A percentile compares a stretch with the other conserved stretches of the same genome.
These are phyloP conservation scores for Mycogone perniciosa DNA, from an alignment of 2,329 filamentous ascomycete genomes.

Conservation along the genomic window DNA sequence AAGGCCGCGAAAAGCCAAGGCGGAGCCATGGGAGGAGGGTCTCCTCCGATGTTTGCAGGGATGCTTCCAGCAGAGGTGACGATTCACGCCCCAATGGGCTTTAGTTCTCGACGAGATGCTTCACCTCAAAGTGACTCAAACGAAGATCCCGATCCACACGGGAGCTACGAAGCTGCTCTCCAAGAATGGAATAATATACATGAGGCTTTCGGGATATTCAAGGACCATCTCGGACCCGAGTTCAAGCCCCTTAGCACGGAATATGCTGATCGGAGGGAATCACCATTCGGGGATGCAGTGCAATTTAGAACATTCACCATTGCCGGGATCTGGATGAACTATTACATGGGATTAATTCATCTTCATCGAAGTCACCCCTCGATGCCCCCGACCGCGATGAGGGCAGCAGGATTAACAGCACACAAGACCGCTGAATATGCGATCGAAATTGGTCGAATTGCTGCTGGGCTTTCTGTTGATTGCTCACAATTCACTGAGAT, in stretches of 20 bases:
- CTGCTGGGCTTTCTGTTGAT: slow-evolving; percentile 61
- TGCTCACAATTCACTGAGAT: slow-evolving; percentile 50
- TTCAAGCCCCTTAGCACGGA: slow-evolving; percentile 72
- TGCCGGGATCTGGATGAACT: slow-evolving; percentile 79
- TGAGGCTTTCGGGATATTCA: slow-evolving; percentile 62
- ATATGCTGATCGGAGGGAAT: slow-evolving; percentile 49
- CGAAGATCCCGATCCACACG: slow-evolving; percentile 51
- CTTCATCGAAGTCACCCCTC: slow-evolving; percentile 76
- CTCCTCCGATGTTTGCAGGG: slow-evolving; percentile 45
- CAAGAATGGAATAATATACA: slow-evolving; percentile 74
- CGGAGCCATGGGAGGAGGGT: slow-evolving; percentile 24
- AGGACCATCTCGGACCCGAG: slow-evolving; percentile 59
- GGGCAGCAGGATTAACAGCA: slow-evolving; percentile 74
- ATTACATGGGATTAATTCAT: slow-evolving; percentile 77
- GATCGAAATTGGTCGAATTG: slow-evolving; percentile 71
- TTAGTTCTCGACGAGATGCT: slow-evolving; percentile 35
- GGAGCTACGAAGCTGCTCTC: slow-evolving; percentile 63
- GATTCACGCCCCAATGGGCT: slow-evolving; percentile 47
- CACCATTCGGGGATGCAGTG: slow-evolving; percentile 76
- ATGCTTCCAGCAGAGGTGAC: slow-evolving; percentile 49
- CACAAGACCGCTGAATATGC: slow-evolving; percentile 64
- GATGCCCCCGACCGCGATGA: slow-evolving; percentile 87
- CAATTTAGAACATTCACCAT: slow-evolving; percentile 85
- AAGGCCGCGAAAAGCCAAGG: slow-evolving; percentile 42
- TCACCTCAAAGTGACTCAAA: slow-evolving; percentile 25